Percentiles rank a stretch among this genome's conserved stretches.
phyloP scores from a whole-genome alignment of 306 rosid genomes.

The Casuarina cunninghamiana region DNA sequence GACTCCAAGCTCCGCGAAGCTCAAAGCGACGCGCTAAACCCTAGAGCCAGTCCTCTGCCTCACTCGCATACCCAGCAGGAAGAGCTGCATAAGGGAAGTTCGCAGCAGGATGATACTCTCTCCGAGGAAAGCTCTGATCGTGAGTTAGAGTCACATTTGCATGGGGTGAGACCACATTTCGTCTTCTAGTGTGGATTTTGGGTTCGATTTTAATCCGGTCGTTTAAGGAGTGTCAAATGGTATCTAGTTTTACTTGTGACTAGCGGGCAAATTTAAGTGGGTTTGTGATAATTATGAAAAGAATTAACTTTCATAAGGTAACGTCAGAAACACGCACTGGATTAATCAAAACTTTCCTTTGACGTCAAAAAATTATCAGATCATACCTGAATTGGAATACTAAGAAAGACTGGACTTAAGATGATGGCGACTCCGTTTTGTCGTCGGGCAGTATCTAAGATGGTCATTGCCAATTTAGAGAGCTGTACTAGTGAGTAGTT shows the following conservation, averaged over 20 bases:
- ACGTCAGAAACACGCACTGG: not conserved
- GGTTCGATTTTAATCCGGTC: not conserved
- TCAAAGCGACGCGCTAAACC: constrained; percentile 27
- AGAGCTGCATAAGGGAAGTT: constrained; percentile 35
- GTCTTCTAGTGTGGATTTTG: not conserved
- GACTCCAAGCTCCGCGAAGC: constrained; percentile 41
- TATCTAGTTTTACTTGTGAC: not conserved
- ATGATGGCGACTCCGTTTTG: not conserved
- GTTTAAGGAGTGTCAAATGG: constrained; percentile 10
- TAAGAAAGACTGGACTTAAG: not conserved
- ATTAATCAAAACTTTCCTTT: not conserved
- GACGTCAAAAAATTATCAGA: not conserved
- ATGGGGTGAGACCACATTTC: constrained; percentile 35
- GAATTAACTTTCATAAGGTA: not conserved
- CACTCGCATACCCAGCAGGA: constrained; percentile 38
- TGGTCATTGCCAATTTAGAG: not conserved
- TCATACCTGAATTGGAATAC: not conserved
- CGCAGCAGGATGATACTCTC: constrained; percentile 45
- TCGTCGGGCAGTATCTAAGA: not conserved
- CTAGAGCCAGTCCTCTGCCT: constrained; percentile 14
- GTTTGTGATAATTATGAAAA: not conserved
- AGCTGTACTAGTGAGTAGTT: not conserved
- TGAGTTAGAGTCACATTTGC: constrained; percentile 41
- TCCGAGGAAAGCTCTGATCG: constrained; percentile 53
- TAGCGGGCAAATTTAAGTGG: not conserved